Base-by-base conservation (phyloP, 495 filamentous ascomycete species). In the Talaromyces borbonicus region DNA sequence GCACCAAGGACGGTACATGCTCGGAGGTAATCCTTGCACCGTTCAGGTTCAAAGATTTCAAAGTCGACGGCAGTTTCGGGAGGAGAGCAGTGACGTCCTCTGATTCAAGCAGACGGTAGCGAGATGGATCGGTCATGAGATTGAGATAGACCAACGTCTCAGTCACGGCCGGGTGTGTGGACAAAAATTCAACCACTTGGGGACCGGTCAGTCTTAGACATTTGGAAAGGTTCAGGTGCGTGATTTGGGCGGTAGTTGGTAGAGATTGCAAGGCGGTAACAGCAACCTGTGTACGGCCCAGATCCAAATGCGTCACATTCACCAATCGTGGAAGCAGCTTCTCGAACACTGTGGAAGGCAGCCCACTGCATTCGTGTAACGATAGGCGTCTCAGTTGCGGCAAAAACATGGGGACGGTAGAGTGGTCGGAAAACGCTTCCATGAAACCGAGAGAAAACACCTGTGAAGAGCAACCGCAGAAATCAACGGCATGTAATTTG, bases 331-430 rank as follows among this genome's bases (percentile, higher is more conserved):
- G 79, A 3, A 94, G 73, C 12, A 94, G 65, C 4, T 68, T 70
- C 54, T 84, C 80, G 52, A 86, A 87, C 27, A 83, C 72, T 1
- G 73, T 57, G n/a, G 81, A 59, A 3, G 80, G 74, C 8, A 94
- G 71, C 26, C 81, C 83, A 44, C 80, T 80, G 64, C 87, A 92
- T 63, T 87, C 87, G 60, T 94, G 87, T 8, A 94, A 59, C 39
- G 84, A 84, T 18, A 94, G 58, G 11, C 86, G 78, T 48, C 72
- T 75, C 52, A 92, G 64, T 38, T 62, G 67, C 22, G 79, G 71
- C 49, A 88, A 58, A 8, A 50, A 62, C 48, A 64, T 54, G 12
- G 78, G 70, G 15, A 74, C 52, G 11, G 59, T 54, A 25, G 60
- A 58, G 9, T 71, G 59, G 12, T 60, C 59, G 16, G 55, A 64